A percentile compares a stretch with the other conserved stretches of the same genome.
These are phyloP conservation scores for Rhododendron henanense DNA, from an alignment of 148 eudicot species.

Conservation along the genomic window DNA sequence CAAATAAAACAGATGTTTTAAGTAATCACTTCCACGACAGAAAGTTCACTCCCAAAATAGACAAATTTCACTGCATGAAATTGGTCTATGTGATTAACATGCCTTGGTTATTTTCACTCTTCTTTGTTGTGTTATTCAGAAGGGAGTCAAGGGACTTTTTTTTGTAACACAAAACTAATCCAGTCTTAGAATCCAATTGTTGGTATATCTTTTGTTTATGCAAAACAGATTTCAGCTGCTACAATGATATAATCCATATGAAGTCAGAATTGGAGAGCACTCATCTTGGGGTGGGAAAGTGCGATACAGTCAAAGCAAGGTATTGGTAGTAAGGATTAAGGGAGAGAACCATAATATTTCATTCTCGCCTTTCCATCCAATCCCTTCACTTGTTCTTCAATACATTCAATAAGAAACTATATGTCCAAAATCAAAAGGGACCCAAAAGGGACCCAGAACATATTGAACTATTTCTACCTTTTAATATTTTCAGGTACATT, in stretches of 20 bases:
- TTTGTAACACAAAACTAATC: background rate
- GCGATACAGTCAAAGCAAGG: background rate
- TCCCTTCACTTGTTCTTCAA: background rate
- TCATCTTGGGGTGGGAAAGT: no score
- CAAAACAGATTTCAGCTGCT: no score
- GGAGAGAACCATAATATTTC: background rate
- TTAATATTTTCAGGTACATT: no score
- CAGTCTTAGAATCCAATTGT: background rate
- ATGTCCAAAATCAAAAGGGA: background rate
- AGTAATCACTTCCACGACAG: background rate
- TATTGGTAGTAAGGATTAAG: background rate
- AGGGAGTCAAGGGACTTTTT: background rate
- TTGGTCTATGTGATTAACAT: background rate
- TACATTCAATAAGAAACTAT: background rate
- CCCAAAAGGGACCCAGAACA: background rate
- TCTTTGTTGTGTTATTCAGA: background rate
- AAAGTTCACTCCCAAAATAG: background rate
- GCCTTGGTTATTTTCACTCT: background rate
- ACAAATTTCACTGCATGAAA: background rate
- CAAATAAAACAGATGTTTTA: background rate
- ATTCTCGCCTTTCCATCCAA: background rate
- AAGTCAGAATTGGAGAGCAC: no score
- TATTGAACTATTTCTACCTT: no score
- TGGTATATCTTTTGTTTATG: no score
- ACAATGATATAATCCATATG: no score